Evolutionary conservation across 768 basidiomycete genomes (phyloP), one percentile per base, ranked within the genome.

Genomic region (Tricholoma matsutake): DNA sequence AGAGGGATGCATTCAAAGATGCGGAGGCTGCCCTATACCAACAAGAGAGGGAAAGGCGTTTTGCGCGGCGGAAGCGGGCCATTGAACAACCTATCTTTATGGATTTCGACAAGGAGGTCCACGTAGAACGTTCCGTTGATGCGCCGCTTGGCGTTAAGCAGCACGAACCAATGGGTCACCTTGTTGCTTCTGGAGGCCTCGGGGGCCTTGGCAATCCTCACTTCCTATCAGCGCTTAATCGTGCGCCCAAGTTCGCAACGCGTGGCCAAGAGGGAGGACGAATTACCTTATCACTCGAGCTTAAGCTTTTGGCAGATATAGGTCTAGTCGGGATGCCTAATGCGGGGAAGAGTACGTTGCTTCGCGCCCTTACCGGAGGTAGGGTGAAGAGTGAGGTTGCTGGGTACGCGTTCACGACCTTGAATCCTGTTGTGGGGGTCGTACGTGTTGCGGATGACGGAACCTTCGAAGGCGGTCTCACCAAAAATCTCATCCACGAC

Each of bases 321-420:
- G 97, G 94, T 0, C 78, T 99, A 18, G 95, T 99, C 2, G 97
- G 97, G 0, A 87, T 97, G 78, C 97, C 97, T 6, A 99, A 98
- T 66, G 94, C 92, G 0, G 96, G 89, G 29, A 92, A 93, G 77
- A 96, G 93, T 73, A 98, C 97, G 0, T 75, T 99, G 2, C 79
- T 98, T 4, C 87, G 92, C 18, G 95, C 94, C 0, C 76, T 98
- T 8, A 97, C 96, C 0, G 92, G 91, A 7, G 88, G 93, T 3
- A 81, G 91, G 28, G 90, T 92, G 10, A 88, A 85, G 70, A 91
- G 86, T 5, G 89, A 91, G 67, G 89, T 98, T 31, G 96, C 95
- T 0, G 83, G 86, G 9, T 97, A 97, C 71, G 89, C 93, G 1
- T 98, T 98, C 74, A 98, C 97, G 18, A 98, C 96, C 1, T 78